These are phyloP conservation scores for Colletotrichum sojae DNA, from an alignment of 2,329 filamentous ascomycete species.

Conservation along the genomic window DNA sequence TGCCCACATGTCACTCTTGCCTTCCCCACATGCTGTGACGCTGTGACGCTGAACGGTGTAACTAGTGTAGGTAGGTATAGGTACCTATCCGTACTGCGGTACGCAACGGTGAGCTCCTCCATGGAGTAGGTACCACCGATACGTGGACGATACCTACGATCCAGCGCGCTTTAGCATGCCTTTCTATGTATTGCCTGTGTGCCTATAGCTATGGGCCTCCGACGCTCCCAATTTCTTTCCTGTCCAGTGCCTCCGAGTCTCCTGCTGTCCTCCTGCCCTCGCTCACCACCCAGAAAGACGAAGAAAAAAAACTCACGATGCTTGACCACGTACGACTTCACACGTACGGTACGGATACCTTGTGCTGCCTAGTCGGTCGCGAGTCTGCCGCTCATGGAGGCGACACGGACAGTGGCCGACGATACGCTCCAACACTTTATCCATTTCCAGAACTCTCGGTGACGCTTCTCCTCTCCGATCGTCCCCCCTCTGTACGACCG, in stretches of 20 bases:
- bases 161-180: no score
- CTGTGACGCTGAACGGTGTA: slow-evolving; percentile 10
- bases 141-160: neutral
- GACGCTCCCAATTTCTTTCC: neutral
- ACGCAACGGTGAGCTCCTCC: neutral
- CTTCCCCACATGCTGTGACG: slow-evolving; percentile 26
- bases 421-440: slow-evolving; percentile 6
- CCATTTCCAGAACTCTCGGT: neutral
- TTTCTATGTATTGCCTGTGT: no score
- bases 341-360: neutral
- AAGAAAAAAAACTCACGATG: slow-evolving; percentile 24
- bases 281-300: neutral
- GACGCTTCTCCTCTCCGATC: slow-evolving; percentile 4
- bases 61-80: no score
- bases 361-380: neutral
- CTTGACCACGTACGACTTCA: neutral
- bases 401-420: slow-evolving; percentile 31
- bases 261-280: neutral
- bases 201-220: neutral
- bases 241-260: neutral
- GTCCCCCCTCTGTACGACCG: slow-evolving; percentile 6
- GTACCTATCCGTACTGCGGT: neutral
- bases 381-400: slow-evolving; percentile 3
- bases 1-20: slow-evolving; percentile 30
- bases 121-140: neutral